Conservation (phyloP, 2,329 filamentous ascomycete species). For the Mollisia scopiformis region DNA sequence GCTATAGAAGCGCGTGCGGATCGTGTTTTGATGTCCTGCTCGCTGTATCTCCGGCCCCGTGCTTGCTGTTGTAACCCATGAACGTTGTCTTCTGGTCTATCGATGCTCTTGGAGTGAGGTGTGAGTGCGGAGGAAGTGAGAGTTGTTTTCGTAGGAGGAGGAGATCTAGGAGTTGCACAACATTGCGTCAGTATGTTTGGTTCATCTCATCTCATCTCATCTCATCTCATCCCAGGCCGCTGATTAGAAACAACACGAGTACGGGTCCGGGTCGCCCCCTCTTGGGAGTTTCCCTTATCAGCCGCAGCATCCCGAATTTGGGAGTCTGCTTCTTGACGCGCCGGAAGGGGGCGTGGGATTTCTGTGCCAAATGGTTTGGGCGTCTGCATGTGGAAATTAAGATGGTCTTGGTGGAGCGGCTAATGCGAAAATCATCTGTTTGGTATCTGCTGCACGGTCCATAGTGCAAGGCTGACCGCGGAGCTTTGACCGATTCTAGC, state of each 20-base stretch:
- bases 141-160: background rate
- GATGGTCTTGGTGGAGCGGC: background rate
- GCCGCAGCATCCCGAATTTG: background rate
- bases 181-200: conserved; percentile 14
- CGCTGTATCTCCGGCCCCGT: conserved; percentile 19
- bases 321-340: background rate
- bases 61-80: background rate
- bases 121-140: background rate
- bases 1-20: conserved; percentile 23
- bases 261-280: no score
- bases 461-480: background rate
- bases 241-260: background rate
- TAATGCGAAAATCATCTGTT: background rate
- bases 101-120: background rate
- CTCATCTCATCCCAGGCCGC: no score
- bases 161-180: conserved; percentile 4
- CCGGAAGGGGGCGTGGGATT: background rate
- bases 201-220: conserved; percentile 2
- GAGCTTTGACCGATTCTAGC: background rate
- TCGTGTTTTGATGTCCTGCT: conserved; percentile 27
- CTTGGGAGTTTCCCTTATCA: conserved; percentile 2
- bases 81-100: background rate
- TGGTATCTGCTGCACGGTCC: background rate
- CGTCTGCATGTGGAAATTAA: conserved; percentile 13
- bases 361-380: background rate